phyloP scores from a whole-genome alignment of 2,329 filamentous ascomycete genomes.

The Beauveria varroae region DNA sequence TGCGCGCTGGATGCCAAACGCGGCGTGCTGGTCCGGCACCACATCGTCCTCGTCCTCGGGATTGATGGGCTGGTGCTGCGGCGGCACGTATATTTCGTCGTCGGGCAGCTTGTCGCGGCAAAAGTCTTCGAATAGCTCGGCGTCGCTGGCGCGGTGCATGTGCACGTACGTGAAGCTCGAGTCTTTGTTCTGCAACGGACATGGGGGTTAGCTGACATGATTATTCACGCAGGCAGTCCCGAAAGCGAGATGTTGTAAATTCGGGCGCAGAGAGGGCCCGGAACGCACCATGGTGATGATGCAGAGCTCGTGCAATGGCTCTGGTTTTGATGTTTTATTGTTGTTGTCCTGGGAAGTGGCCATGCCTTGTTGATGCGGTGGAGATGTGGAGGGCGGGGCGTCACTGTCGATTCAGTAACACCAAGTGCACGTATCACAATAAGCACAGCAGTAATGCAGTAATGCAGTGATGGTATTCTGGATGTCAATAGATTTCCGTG shows the following conservation, averaged over 20 bases:
- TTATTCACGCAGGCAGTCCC: too few species aligned
- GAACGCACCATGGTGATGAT: not conserved
- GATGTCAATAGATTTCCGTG: too few species aligned
- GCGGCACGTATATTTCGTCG: slow-evolving; percentile 77
- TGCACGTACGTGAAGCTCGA: slow-evolving; percentile 68
- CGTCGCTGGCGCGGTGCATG: slow-evolving; percentile 63
- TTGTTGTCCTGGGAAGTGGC: not conserved
- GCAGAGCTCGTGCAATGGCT: not conserved
- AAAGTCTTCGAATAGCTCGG: slow-evolving; percentile 73
- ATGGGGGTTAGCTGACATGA: too few species aligned
- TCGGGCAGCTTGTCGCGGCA: slow-evolving; percentile 62
- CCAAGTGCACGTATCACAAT: too few species aligned
- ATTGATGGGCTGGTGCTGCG: slow-evolving; percentile 72
- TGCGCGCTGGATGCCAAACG: slow-evolving; percentile 76
- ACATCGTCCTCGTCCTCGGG: slow-evolving; percentile 86
- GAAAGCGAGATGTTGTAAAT: too few species aligned
- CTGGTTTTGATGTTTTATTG: not conserved
- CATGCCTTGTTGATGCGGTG: not conserved
- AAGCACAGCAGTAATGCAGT: too few species aligned
- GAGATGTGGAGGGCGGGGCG: not conserved
- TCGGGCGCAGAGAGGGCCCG: too few species aligned
- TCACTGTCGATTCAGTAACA: too few species aligned
- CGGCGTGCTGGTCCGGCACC: slow-evolving; percentile 80
- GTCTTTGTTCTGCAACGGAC: slow-evolving; percentile 55
- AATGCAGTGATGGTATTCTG: too few species aligned